A percentile compares a stretch with the other conserved stretches of the same genome.
phyloP scores from a whole-genome alignment of 768 basidiomycete genomes.

The Baorangia bicolor region DNA sequence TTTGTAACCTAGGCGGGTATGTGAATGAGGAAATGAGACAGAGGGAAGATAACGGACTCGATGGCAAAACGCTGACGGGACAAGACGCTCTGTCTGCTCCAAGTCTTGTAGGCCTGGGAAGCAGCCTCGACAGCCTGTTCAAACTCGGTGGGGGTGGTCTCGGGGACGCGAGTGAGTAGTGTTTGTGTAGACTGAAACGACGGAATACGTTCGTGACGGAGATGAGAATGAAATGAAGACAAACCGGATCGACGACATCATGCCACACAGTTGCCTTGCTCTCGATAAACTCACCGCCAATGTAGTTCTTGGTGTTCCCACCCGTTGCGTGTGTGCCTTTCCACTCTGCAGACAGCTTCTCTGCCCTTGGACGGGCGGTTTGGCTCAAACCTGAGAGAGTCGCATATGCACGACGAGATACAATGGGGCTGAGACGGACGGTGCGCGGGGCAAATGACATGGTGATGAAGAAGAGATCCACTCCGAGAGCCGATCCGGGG shows the following conservation, averaged over 20 bases:
- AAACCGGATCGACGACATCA: constrained; percentile 86
- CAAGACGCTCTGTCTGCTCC: constrained; percentile 84
- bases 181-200: constrained; percentile 79
- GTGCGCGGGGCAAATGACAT: constrained; percentile 26
- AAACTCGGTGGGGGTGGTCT: constrained; percentile 82
- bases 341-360: constrained; percentile 74
- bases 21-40: constrained; percentile 2
- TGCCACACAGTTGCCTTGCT: constrained; percentile 78
- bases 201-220: background rate
- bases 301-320: constrained; percentile 88
- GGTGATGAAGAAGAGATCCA: background rate
- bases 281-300: constrained; percentile 86
- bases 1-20: constrained; percentile 65
- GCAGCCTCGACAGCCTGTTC: constrained; percentile 81
- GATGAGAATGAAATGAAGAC: constrained; percentile 25
- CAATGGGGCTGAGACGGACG: constrained; percentile 13
- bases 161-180: constrained; percentile 83
- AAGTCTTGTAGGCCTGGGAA: constrained; percentile 80
- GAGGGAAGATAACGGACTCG: constrained; percentile 58
- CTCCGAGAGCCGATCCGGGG: constrained; percentile 4
- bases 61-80: constrained; percentile 85
- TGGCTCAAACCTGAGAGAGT: constrained; percentile 53
- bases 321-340: constrained; percentile 85
- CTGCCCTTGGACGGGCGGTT: constrained; percentile 58
- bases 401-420: constrained; percentile 39